A percentile compares a stretch with the other conserved stretches of the same genome.
Evolutionary conservation across 148 eudicot species (phyloP).

Genomic region (Amaranthus hypochondriacus): DNA sequence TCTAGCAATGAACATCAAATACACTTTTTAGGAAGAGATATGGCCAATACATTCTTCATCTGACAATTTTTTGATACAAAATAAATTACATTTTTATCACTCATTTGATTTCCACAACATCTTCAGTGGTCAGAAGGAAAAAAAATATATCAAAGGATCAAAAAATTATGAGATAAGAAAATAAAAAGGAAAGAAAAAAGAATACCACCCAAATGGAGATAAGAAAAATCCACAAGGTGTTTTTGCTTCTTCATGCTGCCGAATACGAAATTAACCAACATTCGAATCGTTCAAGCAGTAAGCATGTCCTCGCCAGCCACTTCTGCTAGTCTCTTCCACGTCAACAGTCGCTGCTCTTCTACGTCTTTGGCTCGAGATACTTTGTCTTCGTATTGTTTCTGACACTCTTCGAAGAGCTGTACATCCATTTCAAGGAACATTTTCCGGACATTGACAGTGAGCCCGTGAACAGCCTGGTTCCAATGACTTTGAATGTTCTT

Average conservation of each 20-base stretch:
- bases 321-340: conserved; percentile 57
- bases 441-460: conserved; percentile 61
- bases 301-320: conserved; percentile 46
- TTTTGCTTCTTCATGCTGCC: conserved; percentile 12
- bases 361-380: conserved; percentile 38
- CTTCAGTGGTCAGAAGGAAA: conserved; percentile 26
- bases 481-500: conserved; percentile 66
- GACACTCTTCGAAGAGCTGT: conserved; percentile 57
- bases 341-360: conserved; percentile 45
- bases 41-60: conserved; percentile 30
- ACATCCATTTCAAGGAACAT: conserved; percentile 74
- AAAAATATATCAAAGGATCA: conserved; percentile 19
- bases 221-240: conserved; percentile 7
- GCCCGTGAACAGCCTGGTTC: conserved; percentile 71
- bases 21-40: conserved; percentile 21
- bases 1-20: not conserved
- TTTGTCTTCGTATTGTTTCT: conserved; percentile 50
- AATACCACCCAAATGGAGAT: conserved; percentile 27
- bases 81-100: conserved; percentile 30
- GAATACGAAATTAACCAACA: conserved; percentile 3
- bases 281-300: conserved; percentile 21
- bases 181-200: conserved; percentile 17
- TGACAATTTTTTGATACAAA: conserved; percentile 35
- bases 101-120: conserved; percentile 29
- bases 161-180: conserved; percentile 7